Evolutionary conservation across 352 stramenopile genomes (phyloP), one percentile per base, ranked within the genome.

Genomic region (Pythium periplocum): DNA sequence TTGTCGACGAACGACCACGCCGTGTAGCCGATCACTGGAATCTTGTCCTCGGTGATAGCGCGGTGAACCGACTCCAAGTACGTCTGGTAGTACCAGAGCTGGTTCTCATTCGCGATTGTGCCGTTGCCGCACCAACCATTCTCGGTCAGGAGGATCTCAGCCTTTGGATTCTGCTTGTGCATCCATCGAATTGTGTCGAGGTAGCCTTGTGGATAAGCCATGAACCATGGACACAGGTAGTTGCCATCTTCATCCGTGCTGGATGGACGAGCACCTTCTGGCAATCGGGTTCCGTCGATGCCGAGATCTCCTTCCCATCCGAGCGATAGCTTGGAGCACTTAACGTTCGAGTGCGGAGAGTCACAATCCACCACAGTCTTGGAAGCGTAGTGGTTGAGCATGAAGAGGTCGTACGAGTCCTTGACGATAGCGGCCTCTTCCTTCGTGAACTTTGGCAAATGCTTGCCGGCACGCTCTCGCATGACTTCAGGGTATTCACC

Each of bases 1-100:
- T 98, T 98, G 62, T 98, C 90, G 42, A 98, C 57, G 43, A 98
- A 86, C 35, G 72, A 91, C 93, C 92, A 98, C 4, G 81, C 87
- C 68, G 90, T 98, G 69, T 97, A 98, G 4, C 89, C 93, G 48
- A 86, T 71, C 33, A 98, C 58, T 30, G 78, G 69, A 42, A 93
- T 85, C 8, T 80, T 68, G 6, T 86, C 58, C 31, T 87, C 60
- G 2, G 55, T 55, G 7, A 87, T 68, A 35, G 71, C 79, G 51
- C 61, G 73, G 61, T 87, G 68, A 30, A 93, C 68, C 54, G 87
- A 68, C 8, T 75, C 61, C 7, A 90, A 11, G 57, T 79, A 82
- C 12, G 59, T 51, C 48, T 83, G 65, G 33, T 69, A 84, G 53
- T 87, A 90, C 72, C 70, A 83, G 17, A 87, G 56, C 58, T 89